Conservation (phyloP, 2,329 filamentous ascomycete genomes). For the Hypoxylon sp. region DNA sequence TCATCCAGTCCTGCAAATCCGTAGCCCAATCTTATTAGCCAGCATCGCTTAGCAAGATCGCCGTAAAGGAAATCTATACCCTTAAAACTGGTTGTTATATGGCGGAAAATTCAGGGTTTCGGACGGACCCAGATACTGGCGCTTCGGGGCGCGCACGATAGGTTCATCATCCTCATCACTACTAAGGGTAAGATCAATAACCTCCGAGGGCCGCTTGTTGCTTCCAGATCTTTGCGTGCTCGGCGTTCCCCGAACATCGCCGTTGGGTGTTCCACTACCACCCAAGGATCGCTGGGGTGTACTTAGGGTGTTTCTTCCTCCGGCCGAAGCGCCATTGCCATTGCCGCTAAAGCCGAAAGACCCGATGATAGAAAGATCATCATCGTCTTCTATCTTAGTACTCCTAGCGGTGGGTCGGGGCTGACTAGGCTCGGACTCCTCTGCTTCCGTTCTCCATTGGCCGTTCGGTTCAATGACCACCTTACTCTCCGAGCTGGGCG, state of each 20-base stretch:
- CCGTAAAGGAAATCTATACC: not conserved
- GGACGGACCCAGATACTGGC: conserved; percentile 52
- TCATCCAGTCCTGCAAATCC: conserved; percentile 5
- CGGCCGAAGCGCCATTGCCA: conserved; percentile 52
- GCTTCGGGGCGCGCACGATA: conserved; percentile 59
- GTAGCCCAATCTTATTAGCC: not conserved
- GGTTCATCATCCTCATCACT: conserved; percentile 64
- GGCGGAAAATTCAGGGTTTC: conserved; percentile 25
- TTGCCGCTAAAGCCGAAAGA: conserved; percentile 53
- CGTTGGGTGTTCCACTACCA: conserved; percentile 37
- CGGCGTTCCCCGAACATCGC: conserved; percentile 49
- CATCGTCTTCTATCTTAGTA: conserved; percentile 58
- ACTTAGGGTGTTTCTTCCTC: conserved; percentile 34
- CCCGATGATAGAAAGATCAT: conserved; percentile 62
- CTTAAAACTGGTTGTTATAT: conserved; percentile 24
- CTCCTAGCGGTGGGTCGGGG: conserved; percentile 43
- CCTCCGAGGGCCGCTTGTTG: conserved; percentile 56
- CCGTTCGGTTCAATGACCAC: conserved; percentile 92
- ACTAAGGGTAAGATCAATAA: conserved; percentile 71
- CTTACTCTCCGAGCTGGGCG: conserved; percentile 78
- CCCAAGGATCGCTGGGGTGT: conserved; percentile 42
- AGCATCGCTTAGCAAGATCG: not conserved
- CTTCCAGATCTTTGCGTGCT: conserved; percentile 53
- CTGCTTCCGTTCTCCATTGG: conserved; percentile 69
- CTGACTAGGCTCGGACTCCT: conserved; percentile 49